phyloP scores from a whole-genome alignment of 768 basidiomycete genomes.

The Pleurotus tuber-regium region DNA sequence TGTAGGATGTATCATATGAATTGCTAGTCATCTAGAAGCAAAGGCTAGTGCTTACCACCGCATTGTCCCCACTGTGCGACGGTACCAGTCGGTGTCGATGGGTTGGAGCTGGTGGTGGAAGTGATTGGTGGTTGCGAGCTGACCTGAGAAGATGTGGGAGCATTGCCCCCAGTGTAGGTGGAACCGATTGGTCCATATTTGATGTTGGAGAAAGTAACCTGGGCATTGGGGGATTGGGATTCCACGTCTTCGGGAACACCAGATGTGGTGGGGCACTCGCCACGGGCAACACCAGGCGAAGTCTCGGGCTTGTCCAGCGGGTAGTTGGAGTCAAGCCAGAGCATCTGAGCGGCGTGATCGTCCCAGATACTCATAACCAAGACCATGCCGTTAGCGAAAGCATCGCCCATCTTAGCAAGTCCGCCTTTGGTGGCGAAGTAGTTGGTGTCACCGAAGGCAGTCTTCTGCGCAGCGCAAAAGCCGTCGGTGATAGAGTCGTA shows the following conservation, averaged over 20 bases:
- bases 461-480: slow-evolving; percentile 49
- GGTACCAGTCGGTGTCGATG: slow-evolving; percentile 24
- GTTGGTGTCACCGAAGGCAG: slow-evolving; percentile 44
- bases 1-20: slow-evolving; percentile 7
- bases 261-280: slow-evolving; percentile 45
- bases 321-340: slow-evolving; percentile 56
- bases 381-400: slow-evolving; percentile 43
- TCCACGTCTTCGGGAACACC: slow-evolving; percentile 46
- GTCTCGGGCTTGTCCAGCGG: slow-evolving; percentile 32
- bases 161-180: slow-evolving; percentile 28
- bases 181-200: slow-evolving; percentile 48
- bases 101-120: slow-evolving; percentile 19
- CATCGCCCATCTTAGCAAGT: slow-evolving; percentile 30
- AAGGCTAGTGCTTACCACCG: slow-evolving; percentile 20
- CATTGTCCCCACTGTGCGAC: slow-evolving; percentile 35
- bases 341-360: slow-evolving; percentile 53
- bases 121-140: not conserved
- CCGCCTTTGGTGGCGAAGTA: slow-evolving; percentile 43
- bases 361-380: slow-evolving; percentile 53
- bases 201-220: slow-evolving; percentile 55
- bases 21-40: too few species aligned
- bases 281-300: slow-evolving; percentile 44
- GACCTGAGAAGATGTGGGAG: slow-evolving; percentile 11
- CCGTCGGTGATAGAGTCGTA: slow-evolving; percentile 47
- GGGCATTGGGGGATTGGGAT: slow-evolving; percentile 31